phyloP scores from a whole-genome alignment of 306 rosid species.

The Astragalus glycyphyllos region DNA sequence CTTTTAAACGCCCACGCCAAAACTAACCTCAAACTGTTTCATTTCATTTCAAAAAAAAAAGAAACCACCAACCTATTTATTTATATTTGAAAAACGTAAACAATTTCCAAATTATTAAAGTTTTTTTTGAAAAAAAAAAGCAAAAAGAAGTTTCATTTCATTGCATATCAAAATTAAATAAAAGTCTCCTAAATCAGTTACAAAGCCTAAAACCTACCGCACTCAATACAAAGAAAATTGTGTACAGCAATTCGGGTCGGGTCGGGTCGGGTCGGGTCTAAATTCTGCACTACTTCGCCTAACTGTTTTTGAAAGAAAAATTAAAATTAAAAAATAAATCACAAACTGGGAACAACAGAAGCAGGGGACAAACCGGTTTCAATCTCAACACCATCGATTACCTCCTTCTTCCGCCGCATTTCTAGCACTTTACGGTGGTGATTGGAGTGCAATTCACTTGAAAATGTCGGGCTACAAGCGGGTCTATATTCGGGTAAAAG shows the following conservation, averaged over 20 bases:
- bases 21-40: conserved; percentile 41
- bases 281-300: conserved; percentile 19
- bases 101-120: neutral
- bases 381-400: conserved; percentile 17
- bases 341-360: conserved; percentile 61
- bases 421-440: conserved; percentile 98
- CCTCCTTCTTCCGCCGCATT: conserved; percentile 90
- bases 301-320: neutral
- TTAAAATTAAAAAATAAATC: conserved; percentile 35
- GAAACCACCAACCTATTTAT: neutral
- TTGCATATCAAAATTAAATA: conserved; percentile 10
- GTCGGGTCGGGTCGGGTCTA: conserved; percentile 54
- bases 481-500: conserved; percentile 92
- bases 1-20: conserved; percentile 55
- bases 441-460: conserved; percentile 80
- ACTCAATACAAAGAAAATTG: conserved; percentile 48
- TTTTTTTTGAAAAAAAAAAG: neutral
- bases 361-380: conserved; percentile 48
- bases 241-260: conserved; percentile 59
- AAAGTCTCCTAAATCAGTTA: conserved; percentile 53
- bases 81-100: neutral
- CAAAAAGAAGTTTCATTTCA: conserved; percentile 3
- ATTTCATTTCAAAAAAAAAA: conserved; percentile 44
- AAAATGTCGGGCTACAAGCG: conserved; percentile 96
- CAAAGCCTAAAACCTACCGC: conserved; percentile 55